Evolutionary conservation across 2,329 filamentous ascomycete species (phyloP).

Genomic region (Colletotrichum costaricense): DNA sequence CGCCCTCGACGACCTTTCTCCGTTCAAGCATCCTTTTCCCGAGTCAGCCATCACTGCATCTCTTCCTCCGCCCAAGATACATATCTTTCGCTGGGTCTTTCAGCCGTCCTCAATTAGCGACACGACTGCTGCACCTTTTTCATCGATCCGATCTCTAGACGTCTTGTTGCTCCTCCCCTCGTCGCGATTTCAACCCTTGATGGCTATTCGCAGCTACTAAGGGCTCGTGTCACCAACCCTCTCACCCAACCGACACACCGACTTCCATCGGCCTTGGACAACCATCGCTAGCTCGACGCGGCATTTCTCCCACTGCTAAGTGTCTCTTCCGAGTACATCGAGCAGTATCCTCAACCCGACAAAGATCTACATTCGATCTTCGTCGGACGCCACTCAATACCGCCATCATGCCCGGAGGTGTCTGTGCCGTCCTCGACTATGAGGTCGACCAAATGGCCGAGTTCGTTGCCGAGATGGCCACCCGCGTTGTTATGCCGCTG

Average conservation of each 20-base stretch:
- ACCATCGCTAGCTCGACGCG: background rate
- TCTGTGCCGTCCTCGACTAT: conserved; percentile 94
- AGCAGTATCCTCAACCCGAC: conserved; percentile 43
- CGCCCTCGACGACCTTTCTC: conserved; percentile 11
- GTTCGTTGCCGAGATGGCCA: conserved; percentile 91
- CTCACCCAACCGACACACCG: conserved; percentile 9
- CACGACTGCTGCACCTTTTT: background rate
- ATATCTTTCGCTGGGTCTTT: background rate
- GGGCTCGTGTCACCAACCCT: conserved; percentile 12
- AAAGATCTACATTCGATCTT: conserved; percentile 54
- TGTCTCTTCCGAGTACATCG: conserved; percentile 18
- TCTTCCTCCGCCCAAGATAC: background rate
- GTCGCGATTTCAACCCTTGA: conserved; percentile 18
- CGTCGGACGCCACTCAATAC: conserved; percentile 45
- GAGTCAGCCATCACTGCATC: conserved; percentile 19
- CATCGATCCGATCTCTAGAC: background rate
- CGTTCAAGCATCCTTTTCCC: conserved; percentile 14
- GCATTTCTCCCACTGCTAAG: background rate
- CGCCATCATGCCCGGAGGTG: conserved; percentile 78
- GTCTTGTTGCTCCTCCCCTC: background rate
- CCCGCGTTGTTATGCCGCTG: conserved; percentile 65
- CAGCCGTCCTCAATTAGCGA: background rate
- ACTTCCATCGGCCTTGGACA: conserved; percentile 10
- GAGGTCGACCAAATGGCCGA: conserved; percentile 97
- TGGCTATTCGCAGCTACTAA: conserved; percentile 32